Evolutionary conservation across 495 filamentous ascomycete species (phyloP).

Genomic region (Hypoxylon perforatum): DNA sequence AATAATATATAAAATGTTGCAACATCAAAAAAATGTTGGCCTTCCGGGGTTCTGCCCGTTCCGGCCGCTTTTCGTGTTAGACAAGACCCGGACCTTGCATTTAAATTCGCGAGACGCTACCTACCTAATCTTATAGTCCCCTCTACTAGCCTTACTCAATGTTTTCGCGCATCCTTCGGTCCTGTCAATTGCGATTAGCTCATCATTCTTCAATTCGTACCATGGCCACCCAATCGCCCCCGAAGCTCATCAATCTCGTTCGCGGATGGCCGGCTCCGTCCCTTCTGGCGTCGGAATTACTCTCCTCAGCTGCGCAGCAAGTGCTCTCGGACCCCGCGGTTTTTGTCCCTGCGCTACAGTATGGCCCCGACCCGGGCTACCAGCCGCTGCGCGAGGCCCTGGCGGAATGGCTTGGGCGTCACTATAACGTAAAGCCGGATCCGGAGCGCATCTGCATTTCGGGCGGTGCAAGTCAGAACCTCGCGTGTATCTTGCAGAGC

Average conservation of each 20-base stretch:
- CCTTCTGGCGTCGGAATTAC: conserved; percentile 67
- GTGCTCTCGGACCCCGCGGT: conserved; percentile 65
- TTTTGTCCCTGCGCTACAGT: conserved; percentile 65
- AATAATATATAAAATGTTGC: too few species aligned
- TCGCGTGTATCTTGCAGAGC: conserved; percentile 72
- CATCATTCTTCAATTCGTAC: too few species aligned
- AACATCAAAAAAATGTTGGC: too few species aligned
- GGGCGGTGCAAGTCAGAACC: conserved; percentile 74
- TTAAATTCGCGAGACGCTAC: too few species aligned
- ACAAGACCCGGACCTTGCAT: too few species aligned
- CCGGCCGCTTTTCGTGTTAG: too few species aligned
- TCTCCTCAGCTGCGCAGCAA: conserved; percentile 63
- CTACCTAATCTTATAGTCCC: too few species aligned
- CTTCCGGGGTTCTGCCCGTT: too few species aligned
- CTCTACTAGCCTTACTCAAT: too few species aligned
- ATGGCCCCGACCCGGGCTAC: conserved; percentile 80
- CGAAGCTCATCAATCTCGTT: conserved; percentile 64
- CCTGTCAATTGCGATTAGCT: too few species aligned
- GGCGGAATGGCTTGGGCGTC: conserved; percentile 70
- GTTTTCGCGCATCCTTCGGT: too few species aligned
- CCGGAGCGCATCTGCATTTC: conserved; percentile 75
- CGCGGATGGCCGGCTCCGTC: conserved; percentile 71
- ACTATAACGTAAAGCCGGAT: conserved; percentile 62
- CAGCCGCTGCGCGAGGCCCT: conserved; percentile 66
- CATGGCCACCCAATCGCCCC: neutral